Conservation (phyloP, 116 monocot genomes). For the Iris pallida region DNA sequence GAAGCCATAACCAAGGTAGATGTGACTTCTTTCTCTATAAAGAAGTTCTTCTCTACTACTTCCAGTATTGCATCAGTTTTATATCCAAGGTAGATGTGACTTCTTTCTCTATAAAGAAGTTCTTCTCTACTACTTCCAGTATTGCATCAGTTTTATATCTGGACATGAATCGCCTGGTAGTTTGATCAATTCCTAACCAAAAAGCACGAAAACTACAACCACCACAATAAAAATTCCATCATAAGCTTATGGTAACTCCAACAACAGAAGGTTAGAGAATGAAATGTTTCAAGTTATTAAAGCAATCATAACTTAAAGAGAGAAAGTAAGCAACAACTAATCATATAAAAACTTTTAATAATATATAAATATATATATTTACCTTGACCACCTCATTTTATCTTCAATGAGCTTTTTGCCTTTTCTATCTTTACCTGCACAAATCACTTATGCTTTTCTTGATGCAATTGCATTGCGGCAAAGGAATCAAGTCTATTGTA, state of each 20-base stretch:
- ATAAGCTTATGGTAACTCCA: neutral
- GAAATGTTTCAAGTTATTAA: neutral
- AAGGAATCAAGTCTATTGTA: too few species aligned
- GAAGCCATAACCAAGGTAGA: conserved; percentile 99
- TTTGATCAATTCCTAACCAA: conserved; percentile 71
- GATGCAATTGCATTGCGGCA: too few species aligned
- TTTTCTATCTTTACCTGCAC: conserved; percentile 82
- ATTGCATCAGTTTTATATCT: conserved; percentile 66
- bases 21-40: conserved; percentile 97
- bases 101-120: conserved; percentile 92
- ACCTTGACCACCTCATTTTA: conserved; percentile 89
- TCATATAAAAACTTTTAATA: neutral
- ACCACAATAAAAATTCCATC: neutral
- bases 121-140: conserved; percentile 78
- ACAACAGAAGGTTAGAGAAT: neutral
- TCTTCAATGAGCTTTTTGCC: conserved; percentile 75
- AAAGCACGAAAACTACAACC: conserved; percentile 72
- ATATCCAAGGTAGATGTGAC: conserved; percentile 81
- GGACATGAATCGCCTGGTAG: conserved; percentile 50
- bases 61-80: conserved; percentile 73
- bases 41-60: conserved; percentile 86
- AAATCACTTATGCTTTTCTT: too few species aligned
- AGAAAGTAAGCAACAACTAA: neutral
- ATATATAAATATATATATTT: neutral
- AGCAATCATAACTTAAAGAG: neutral